phyloP scores from a whole-genome alignment of 345 rosid genomes.

The Passiflora organensis region DNA sequence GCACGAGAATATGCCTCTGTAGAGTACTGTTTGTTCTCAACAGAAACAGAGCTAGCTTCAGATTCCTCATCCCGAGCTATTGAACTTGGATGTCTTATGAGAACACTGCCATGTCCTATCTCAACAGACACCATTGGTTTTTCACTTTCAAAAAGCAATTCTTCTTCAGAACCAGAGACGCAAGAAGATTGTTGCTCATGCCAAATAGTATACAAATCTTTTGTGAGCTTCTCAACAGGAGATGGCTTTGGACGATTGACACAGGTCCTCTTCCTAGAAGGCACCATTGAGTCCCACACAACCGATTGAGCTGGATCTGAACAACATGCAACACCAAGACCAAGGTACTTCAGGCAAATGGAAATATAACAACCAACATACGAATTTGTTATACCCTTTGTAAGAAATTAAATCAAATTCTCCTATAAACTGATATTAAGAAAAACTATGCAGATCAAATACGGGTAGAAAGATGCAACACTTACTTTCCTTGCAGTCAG shows the following conservation, averaged over 20 bases:
- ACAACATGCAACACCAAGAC: slow-evolving; percentile 14
- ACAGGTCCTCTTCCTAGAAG: slow-evolving; percentile 87
- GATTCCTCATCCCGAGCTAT: slow-evolving; percentile 94
- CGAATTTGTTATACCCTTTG: too few species aligned
- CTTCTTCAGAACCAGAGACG: slow-evolving; percentile 87
- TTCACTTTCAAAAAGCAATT: slow-evolving; percentile 82
- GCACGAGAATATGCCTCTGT: slow-evolving; percentile 59
- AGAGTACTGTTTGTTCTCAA: slow-evolving; percentile 59
- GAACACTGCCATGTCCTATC: slow-evolving; percentile 93
- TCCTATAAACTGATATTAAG: neutral
- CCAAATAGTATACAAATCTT: slow-evolving; percentile 72
- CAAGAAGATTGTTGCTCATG: slow-evolving; percentile 93
- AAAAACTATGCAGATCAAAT: too few species aligned
- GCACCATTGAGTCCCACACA: slow-evolving; percentile 83
- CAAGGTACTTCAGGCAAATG: neutral
- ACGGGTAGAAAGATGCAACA: too few species aligned
- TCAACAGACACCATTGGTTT: slow-evolving; percentile 96
- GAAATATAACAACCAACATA: too few species aligned
- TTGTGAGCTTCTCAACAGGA: slow-evolving; percentile 87
- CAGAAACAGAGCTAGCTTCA: slow-evolving; percentile 89
- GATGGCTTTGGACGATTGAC: slow-evolving; percentile 78
- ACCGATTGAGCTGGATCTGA: slow-evolving; percentile 84
- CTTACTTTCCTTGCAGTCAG: too few species aligned
- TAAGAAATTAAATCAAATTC: neutral
- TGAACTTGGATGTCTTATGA: slow-evolving; percentile 72